Evolutionary conservation across 768 basidiomycete species (phyloP).

Genomic region (Boletus bicolor): DNA sequence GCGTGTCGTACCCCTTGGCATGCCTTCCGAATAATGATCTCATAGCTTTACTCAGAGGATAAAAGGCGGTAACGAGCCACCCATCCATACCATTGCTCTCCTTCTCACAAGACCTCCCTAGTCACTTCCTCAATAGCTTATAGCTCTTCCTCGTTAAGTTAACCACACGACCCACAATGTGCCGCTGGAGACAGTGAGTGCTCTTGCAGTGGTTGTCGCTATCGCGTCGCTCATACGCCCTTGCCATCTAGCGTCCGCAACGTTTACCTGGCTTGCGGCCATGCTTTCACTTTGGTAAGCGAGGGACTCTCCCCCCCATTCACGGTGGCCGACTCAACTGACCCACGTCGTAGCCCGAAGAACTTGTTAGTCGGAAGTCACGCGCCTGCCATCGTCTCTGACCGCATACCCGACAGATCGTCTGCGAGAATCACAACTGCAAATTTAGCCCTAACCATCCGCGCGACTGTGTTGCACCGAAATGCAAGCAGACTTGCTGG

Average conservation of each 20-base stretch:
- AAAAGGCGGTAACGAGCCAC: constrained; percentile 24
- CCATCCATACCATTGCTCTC: constrained; percentile 9
- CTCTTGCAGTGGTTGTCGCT: background rate
- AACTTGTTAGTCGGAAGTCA: constrained; percentile 25
- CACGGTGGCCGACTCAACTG: constrained; percentile 5
- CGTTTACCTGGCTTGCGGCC: constrained; percentile 47
- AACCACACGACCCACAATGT: constrained; percentile 37
- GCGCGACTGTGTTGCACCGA: constrained; percentile 36
- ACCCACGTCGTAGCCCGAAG: constrained; percentile 34
- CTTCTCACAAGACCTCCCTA: background rate
- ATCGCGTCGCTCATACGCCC: background rate
- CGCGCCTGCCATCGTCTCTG: constrained; percentile 3
- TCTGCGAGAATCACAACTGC: constrained; percentile 45
- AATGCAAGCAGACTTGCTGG: constrained; percentile 44
- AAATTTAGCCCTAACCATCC: constrained; percentile 56
- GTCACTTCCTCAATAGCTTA: constrained; percentile 5
- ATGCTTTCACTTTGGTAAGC: constrained; percentile 43
- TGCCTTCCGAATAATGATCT: constrained; percentile 19
- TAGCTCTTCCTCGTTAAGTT: background rate
- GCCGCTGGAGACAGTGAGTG: constrained; percentile 53
- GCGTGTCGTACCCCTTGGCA: constrained; percentile 19
- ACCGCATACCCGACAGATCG: constrained; percentile 36
- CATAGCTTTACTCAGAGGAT: constrained; percentile 25
- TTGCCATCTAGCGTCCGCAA: constrained; percentile 39
- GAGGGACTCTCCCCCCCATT: background rate